Conservation (phyloP, 2,329 filamentous ascomycete genomes). For the Venturia effusa region DNA sequence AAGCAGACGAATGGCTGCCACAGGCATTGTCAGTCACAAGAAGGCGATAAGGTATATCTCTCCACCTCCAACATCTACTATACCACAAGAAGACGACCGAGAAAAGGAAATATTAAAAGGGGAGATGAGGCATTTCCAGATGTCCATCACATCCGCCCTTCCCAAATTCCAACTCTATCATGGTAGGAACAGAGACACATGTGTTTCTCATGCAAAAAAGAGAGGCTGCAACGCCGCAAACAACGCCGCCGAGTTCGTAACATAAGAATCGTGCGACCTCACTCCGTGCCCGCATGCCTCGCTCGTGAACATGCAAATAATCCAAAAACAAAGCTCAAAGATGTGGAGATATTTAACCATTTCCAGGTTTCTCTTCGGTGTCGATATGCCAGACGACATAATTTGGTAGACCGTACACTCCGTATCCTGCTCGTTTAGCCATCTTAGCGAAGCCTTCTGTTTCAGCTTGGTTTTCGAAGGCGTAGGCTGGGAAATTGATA, state of each 20-base stretch:
- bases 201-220: neutral
- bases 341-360: conserved; percentile 31
- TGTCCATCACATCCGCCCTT: neutral
- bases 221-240: neutral
- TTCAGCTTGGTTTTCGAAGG: conserved; percentile 98
- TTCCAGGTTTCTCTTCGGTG: conserved; percentile 87
- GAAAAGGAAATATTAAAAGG: neutral
- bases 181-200: neutral
- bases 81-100: neutral
- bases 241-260: neutral
- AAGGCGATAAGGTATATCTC: neutral
- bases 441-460: conserved; percentile 98
- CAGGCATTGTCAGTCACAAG: neutral
- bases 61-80: neutral
- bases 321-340: neutral
- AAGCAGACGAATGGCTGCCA: too few relatives aligned
- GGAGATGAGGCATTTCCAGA: neutral
- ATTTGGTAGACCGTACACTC: conserved; percentile 86
- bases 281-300: neutral
- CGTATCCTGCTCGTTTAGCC: conserved; percentile 91
- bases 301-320: neutral
- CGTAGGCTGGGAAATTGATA: conserved; percentile 93
- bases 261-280: neutral
- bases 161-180: neutral
- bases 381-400: conserved; percentile 99